These are phyloP conservation scores for Bisporella sp. DNA, from an alignment of 2,329 filamentous ascomycete species.

Conservation along the genomic window DNA sequence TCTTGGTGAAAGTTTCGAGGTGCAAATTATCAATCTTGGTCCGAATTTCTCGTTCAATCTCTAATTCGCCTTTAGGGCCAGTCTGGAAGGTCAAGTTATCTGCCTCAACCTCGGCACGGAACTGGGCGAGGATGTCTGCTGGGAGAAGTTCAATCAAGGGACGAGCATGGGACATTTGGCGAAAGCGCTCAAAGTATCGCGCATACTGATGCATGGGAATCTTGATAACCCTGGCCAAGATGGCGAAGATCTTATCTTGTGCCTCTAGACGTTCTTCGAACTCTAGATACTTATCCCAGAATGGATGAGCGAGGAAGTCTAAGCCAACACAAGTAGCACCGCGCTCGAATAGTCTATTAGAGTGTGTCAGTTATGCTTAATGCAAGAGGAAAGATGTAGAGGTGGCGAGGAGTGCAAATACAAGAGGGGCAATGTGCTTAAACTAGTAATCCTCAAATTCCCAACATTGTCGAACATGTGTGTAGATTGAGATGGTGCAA, in stretches of 20 bases:
- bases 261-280: conserved; percentile 89
- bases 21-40: conserved; percentile 73
- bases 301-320: conserved; percentile 89
- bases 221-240: conserved; percentile 74
- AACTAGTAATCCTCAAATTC: conserved; percentile 40
- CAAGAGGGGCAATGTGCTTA: conserved; percentile 49
- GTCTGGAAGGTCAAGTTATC: conserved; percentile 49
- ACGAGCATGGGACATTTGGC: conserved; percentile 63
- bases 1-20: conserved; percentile 72
- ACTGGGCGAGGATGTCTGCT: conserved; percentile 57
- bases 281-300: conserved; percentile 99
- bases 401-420: conserved; percentile 51
- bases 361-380: conserved; percentile 16
- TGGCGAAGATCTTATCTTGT: conserved; percentile 75
- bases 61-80: conserved; percentile 59
- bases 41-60: conserved; percentile 78
- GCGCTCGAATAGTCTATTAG: conserved; percentile 78
- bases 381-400: conserved; percentile 17
- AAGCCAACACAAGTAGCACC: conserved; percentile 78
- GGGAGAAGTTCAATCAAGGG: conserved; percentile 69
- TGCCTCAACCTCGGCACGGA: conserved; percentile 65
- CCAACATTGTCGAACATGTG: conserved; percentile 33
- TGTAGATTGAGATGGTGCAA: conserved; percentile 31
- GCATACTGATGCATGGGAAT: conserved; percentile 96
- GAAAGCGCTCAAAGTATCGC: conserved; percentile 88